Percentiles rank a stretch among this genome's conserved stretches.
Evolutionary conservation across 2,329 filamentous ascomycete species (phyloP).

Genomic region (Talaromyces sp.): DNA sequence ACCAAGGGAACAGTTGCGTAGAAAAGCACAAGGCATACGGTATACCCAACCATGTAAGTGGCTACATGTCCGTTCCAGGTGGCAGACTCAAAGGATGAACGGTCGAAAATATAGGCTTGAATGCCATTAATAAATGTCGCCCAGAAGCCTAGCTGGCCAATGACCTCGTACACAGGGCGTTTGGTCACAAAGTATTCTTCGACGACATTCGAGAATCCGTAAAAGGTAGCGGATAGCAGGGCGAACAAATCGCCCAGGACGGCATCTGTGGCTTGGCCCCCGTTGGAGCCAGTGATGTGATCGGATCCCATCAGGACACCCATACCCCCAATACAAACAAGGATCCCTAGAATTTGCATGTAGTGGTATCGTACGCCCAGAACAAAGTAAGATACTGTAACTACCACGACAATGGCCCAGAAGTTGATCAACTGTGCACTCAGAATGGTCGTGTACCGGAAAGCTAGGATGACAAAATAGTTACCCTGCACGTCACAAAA

Average conservation of each 20-base stretch:
- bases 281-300: constrained; percentile 71
- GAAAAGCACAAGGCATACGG: constrained; percentile 74
- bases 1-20: constrained; percentile 84
- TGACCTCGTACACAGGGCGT: constrained; percentile 84
- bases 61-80: constrained; percentile 64
- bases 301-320: constrained; percentile 83
- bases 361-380: constrained; percentile 85
- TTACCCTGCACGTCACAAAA: constrained; percentile 96
- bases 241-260: constrained; percentile 92
- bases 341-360: constrained; percentile 79
- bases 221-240: constrained; percentile 81
- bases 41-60: constrained; percentile 87
- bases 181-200: constrained; percentile 93
- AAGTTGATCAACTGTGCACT: constrained; percentile 96
- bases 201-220: constrained; percentile 84
- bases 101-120: constrained; percentile 89
- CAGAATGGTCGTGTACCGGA: constrained; percentile 85
- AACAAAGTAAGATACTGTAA: constrained; percentile 75
- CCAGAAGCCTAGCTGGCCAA: constrained; percentile 85
- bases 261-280: constrained; percentile 52
- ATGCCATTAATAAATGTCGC: constrained; percentile 87
- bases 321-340: constrained; percentile 87
- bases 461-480: constrained; percentile 95
- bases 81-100: constrained; percentile 61
- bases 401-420: constrained; percentile 94